Conservation (phyloP, 1,284 basidiomycete species). For the Trametes polyzona region DNA sequence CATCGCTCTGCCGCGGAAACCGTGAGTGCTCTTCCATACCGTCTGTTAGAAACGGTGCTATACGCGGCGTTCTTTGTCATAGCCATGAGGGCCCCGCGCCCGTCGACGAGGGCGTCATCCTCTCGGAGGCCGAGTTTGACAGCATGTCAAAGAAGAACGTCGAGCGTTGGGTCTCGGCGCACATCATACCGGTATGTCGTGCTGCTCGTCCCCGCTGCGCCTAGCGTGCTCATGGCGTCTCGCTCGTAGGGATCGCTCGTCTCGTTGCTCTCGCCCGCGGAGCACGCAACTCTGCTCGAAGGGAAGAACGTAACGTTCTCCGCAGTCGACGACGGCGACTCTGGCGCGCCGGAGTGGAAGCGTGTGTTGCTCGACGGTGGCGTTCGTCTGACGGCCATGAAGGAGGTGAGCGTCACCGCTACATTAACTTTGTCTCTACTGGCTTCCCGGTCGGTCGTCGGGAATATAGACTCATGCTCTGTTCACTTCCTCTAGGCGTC, state of each 20-base stretch:
- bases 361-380: slow-evolving; percentile 57
- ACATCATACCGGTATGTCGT: slow-evolving; percentile 65
- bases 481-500: slow-evolving; percentile 47
- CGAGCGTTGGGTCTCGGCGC: slow-evolving; percentile 71
- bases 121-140: slow-evolving; percentile 69
- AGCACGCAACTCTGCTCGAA: slow-evolving; percentile 54
- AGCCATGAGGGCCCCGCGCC: slow-evolving; percentile 60
- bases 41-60: background rate
- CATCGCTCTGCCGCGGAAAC: slow-evolving; percentile 75
- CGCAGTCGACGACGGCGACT: slow-evolving; percentile 39
- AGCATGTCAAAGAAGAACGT: slow-evolving; percentile 62
- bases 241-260: slow-evolving; percentile 29
- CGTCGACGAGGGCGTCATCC: slow-evolving; percentile 47
- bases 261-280: slow-evolving; percentile 40
- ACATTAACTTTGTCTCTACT: background rate
- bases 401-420: slow-evolving; percentile 48
- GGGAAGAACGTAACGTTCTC: slow-evolving; percentile 59
- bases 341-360: slow-evolving; percentile 55
- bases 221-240: slow-evolving; percentile 5
- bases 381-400: slow-evolving; percentile 55
- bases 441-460: background rate
- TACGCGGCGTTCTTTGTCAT: slow-evolving; percentile 5
- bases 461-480: slow-evolving; percentile 4
- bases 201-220: background rate
- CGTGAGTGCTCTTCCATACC: slow-evolving; percentile 51